phyloP scores from a whole-genome alignment of 179 eudicot genomes.

The Silene noctiflora region DNA sequence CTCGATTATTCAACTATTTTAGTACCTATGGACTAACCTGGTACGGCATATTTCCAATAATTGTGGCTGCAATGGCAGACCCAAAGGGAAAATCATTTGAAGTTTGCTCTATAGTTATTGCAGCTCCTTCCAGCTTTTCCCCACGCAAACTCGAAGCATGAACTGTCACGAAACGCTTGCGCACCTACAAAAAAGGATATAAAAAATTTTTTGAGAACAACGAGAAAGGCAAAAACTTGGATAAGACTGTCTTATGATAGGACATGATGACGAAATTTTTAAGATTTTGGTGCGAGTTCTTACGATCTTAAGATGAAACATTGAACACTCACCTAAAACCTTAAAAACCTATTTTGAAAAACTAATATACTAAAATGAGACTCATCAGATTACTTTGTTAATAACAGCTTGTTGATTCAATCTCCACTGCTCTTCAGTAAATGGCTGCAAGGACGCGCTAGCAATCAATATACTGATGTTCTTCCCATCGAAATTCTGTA shows the following conservation, averaged over 20 bases:
- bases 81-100: slow-evolving; percentile 85
- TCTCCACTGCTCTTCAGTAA: slow-evolving; percentile 72
- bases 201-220: background rate
- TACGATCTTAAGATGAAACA: background rate
- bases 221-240: background rate
- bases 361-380: background rate
- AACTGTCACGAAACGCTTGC: slow-evolving; percentile 68
- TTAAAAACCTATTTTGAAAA: background rate
- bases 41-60: slow-evolving; percentile 58
- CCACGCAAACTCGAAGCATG: slow-evolving; percentile 67
- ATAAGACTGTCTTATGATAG: background rate
- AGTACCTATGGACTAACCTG: slow-evolving; percentile 44
- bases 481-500: slow-evolving; percentile 49
- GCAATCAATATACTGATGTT: slow-evolving; percentile 45
- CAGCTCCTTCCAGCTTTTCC: slow-evolving; percentile 56
- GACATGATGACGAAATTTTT: background rate
- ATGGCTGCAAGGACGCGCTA: slow-evolving; percentile 76
- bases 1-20: background rate
- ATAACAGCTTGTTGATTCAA: slow-evolving; percentile 57
- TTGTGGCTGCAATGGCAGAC: slow-evolving; percentile 74
- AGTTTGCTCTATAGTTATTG: slow-evolving; percentile 49
- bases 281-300: background rate
- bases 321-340: background rate
- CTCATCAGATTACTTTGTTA: slow-evolving; percentile 39
- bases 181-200: slow-evolving; percentile 38